A percentile compares a stretch with the other conserved stretches of the same genome.
Conservation (phyloP, 2,329 filamentous ascomycete species). For the Xylaria sp. region DNA sequence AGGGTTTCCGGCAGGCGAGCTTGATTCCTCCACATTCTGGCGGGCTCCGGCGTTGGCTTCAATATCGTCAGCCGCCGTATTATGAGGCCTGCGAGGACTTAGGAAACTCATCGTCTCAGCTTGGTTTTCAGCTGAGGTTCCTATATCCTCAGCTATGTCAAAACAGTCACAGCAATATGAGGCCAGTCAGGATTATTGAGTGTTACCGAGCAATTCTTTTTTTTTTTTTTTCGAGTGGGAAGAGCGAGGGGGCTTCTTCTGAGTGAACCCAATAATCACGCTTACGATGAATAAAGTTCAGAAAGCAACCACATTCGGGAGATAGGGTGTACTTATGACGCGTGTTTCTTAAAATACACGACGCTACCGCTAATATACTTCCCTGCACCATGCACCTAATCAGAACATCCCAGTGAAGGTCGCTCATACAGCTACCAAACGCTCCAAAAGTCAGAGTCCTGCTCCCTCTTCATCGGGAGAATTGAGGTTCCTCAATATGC, state of each 20-base stretch:
- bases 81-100: conserved; percentile 34
- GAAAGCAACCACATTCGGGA: background rate
- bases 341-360: background rate
- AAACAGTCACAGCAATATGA: conserved; percentile 14
- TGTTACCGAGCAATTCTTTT: background rate
- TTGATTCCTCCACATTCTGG: conserved; percentile 21
- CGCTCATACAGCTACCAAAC: background rate
- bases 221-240: background rate
- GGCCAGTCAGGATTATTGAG: background rate
- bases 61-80: conserved; percentile 41
- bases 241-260: background rate
- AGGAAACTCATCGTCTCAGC: conserved; percentile 41
- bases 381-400: background rate
- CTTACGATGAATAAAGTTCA: background rate
- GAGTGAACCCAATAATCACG: background rate
- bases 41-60: conserved; percentile 43
- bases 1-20: background rate
- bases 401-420: background rate
- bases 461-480: background rate
- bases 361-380: conserved; percentile 23
- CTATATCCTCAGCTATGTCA: background rate
- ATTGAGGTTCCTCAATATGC: background rate
- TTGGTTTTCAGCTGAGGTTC: conserved; percentile 11
- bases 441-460: background rate
- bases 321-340: conserved; percentile 24